Base-by-base conservation (phyloP, 2,329 filamentous ascomycete genomes). In the Diaporthe caulivora region DNA sequence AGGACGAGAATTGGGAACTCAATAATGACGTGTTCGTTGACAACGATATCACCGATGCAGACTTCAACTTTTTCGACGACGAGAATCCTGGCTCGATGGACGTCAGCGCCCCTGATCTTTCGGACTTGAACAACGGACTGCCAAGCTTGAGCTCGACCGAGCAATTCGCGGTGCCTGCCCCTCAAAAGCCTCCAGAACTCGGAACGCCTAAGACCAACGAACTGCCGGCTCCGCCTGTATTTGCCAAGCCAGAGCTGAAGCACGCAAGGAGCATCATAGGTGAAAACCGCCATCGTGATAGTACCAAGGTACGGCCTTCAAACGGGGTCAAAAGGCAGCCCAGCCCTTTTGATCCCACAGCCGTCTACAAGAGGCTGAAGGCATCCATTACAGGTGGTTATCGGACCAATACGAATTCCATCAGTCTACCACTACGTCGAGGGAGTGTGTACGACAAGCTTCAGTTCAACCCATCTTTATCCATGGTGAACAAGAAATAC, bases 21-120 rank as follows among this genome's bases (percentile, higher is more conserved):
- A 91, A 91, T 17, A 89, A 88, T 11, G 92, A 94, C 76, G 89
- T 92, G 77, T 94, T 94, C 81, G 91, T 88, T n/a, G 89, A 91
- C n/a, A 88, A 90, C 75, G 90, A 91, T 76, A 87, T 96, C n/a
- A 95, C 92, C 1, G 94, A 97, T 77, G 93, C 91, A 8, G 94
- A 97, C 79, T 96, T 96, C 80, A 94, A 90, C 80, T 96, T 95
- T 81, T 96, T 96, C 77, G 93, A 96, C 78, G 91, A 92, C 78
- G 91, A 93, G 75, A 83, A 88, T 34, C 86, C 88, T 3, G 84
- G 80, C 2, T 82, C 81, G 15, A 81, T 82, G 31, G 84, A 84
- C 54, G 73, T 87, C 53, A 82, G 84, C 44, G 75, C 83, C 2
- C 77, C 83, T 15, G 80, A 78, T 34, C 70, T 83, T 44, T 75